Base-by-base conservation (phyloP, 1,284 basidiomycete genomes). In the Heliocybe sulcata region DNA sequence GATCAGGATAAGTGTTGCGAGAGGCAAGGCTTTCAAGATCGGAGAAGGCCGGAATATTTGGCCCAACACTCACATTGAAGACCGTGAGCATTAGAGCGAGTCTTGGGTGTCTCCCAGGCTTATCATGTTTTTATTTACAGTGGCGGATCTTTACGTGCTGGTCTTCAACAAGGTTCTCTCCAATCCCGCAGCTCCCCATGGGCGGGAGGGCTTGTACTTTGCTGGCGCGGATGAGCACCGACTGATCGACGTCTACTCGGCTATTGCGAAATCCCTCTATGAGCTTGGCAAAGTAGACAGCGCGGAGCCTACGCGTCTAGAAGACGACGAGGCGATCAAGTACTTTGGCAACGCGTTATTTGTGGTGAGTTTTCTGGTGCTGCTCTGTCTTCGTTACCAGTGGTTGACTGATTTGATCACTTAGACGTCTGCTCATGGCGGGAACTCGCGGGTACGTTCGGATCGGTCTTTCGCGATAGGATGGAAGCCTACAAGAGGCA, bases 401-500 rank as follows among this genome's bases (percentile, higher is more conserved):
- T 6, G 6, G 16, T 22, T 49, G 47, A 49, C 23, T 6, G 10
- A 6, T 20, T 47, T 25, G 47, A 23, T n/a, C 6, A 25, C 47
- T 25, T n/a, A 49, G 47, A 49, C 47, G 4, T 22, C n/a, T 12
- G 76, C 72, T 57, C 66, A 80, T 22, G 83, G 82, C 8, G 66
- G 74, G 0, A 84, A 85, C 65, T 77, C 80, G 12, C 76, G 79
- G 29, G 76, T 73, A 57, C 69, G 67, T 22, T 75, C 74, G 1
- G 79, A 74, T 56, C 70, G 77, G n/a, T 75, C 74, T 2, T 75
- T 76, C 53, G 65, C 70, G 1, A 70, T 87, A 45, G 84, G 85
- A 0, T 84, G 82, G 81, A 73, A 73, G 51, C 79, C 81, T 1
- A 70, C 60, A 29, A 67, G 76, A 55, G 72, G 70, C 2, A 77